phyloP scores from a whole-genome alignment of 2,329 filamentous ascomycete species.

The Cadophora malorum region DNA sequence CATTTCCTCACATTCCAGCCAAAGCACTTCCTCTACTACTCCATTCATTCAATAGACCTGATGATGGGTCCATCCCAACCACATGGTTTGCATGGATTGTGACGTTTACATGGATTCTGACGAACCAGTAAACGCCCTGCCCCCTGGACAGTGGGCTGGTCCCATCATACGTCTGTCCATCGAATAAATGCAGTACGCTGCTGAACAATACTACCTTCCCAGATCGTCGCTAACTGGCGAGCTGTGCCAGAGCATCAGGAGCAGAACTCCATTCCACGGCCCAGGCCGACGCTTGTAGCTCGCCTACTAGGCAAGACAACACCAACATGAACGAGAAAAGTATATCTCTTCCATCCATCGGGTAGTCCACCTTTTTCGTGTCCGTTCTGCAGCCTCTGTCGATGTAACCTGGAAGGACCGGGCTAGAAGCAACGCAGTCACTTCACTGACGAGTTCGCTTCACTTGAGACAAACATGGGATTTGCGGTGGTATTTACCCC shows the following conservation, averaged over 20 bases:
- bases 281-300: background rate
- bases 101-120: too few relatives aligned
- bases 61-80: too few relatives aligned
- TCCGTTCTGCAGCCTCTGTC: background rate
- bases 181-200: too few relatives aligned
- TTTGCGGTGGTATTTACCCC: background rate
- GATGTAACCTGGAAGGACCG: background rate
- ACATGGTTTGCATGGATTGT: too few relatives aligned
- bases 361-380: background rate
- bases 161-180: too few relatives aligned
- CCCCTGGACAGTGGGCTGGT: too few relatives aligned
- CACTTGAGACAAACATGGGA: background rate
- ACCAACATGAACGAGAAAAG: background rate
- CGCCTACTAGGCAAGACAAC: background rate
- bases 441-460: background rate
- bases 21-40: background rate
- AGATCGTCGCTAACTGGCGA: background rate
- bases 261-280: background rate
- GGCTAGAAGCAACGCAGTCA: background rate
- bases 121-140: too few relatives aligned
- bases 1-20: constrained; percentile 20
- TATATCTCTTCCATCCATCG: background rate
- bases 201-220: background rate
- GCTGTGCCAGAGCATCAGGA: too few relatives aligned
- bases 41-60: too few relatives aligned